These are phyloP conservation scores for Panaeolus cyanescens DNA, from an alignment of 768 basidiomycete genomes.

Conservation along the genomic window DNA sequence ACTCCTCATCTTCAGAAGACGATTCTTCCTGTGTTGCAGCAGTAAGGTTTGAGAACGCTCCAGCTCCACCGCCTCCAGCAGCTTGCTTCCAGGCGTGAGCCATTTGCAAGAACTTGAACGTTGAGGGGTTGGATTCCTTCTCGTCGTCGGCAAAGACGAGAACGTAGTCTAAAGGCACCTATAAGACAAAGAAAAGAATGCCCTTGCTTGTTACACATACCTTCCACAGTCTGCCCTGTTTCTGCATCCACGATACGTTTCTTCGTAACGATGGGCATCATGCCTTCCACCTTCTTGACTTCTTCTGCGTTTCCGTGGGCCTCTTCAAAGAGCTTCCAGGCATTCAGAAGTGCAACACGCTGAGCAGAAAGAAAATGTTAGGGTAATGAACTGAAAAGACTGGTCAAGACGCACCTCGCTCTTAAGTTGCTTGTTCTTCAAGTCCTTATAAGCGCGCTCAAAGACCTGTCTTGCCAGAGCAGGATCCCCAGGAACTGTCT, in stretches of 20 bases:
- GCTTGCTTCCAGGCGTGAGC: conserved; percentile 87
- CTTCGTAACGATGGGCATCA: conserved; percentile 93
- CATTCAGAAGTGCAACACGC: conserved; percentile 91
- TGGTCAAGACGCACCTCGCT: conserved; percentile 62
- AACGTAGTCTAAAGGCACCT: conserved; percentile 75
- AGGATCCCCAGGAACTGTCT: conserved; percentile 73
- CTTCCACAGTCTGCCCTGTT: conserved; percentile 86
- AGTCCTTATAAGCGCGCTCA: conserved; percentile 83
- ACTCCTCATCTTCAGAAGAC: background rate
- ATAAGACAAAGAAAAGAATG: background rate
- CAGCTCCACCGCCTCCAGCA: background rate
- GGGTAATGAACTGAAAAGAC: background rate
- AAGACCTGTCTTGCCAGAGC: conserved; percentile 76
- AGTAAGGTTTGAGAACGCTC: background rate
- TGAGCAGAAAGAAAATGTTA: conserved; percentile 26
- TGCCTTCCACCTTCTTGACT: conserved; percentile 79
- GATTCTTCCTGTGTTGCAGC: background rate
- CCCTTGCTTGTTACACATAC: conserved; percentile 36
- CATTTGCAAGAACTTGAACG: conserved; percentile 95
- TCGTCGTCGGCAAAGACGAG: conserved; percentile 97
- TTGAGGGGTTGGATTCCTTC: conserved; percentile 86
- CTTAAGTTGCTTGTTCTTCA: conserved; percentile 81
- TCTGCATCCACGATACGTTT: conserved; percentile 81
- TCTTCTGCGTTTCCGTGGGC: conserved; percentile 73
- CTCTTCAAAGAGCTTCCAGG: conserved; percentile 95